phyloP scores from a whole-genome alignment of 257 asterid genomes.

The Cruciata laevipes region DNA sequence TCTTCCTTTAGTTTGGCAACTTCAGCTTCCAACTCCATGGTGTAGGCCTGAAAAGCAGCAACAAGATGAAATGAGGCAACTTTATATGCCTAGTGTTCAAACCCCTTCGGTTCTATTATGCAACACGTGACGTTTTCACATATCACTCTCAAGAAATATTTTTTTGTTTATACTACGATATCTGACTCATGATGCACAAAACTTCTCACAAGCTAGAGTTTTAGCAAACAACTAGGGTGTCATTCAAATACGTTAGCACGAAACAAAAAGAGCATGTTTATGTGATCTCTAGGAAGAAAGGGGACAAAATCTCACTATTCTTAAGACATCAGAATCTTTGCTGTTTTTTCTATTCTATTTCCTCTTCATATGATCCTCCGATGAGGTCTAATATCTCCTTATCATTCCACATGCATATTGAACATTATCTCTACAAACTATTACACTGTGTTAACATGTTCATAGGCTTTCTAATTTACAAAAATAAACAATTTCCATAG shows the following conservation, averaged over 20 bases:
- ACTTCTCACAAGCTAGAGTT: constrained; percentile 1
- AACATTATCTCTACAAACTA: not conserved
- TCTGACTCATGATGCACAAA: not conserved
- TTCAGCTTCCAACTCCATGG: constrained; percentile 83
- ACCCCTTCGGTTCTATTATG: not conserved
- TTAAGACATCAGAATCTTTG: not conserved
- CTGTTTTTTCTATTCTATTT: not conserved
- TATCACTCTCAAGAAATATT: not conserved
- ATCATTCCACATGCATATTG: not conserved
- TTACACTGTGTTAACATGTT: not conserved
- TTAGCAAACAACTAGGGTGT: not conserved
- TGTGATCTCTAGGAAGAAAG: not conserved
- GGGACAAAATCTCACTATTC: not conserved
- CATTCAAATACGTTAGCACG: not conserved
- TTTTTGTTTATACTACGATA: not conserved
- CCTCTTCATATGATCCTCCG: not conserved
- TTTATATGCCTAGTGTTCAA: not conserved
- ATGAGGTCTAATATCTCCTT: not conserved
- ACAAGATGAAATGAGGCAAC: not conserved
- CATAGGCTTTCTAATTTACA: not conserved
- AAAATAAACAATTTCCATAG: not conserved
- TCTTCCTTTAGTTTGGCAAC: constrained; percentile 87
- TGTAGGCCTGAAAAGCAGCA: constrained; percentile 58
- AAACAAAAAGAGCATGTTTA: not conserved
- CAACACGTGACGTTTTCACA: not conserved